Evolutionary conservation across 768 basidiomycete species (phyloP).

Genomic region (Psilocybe azurescens): DNA sequence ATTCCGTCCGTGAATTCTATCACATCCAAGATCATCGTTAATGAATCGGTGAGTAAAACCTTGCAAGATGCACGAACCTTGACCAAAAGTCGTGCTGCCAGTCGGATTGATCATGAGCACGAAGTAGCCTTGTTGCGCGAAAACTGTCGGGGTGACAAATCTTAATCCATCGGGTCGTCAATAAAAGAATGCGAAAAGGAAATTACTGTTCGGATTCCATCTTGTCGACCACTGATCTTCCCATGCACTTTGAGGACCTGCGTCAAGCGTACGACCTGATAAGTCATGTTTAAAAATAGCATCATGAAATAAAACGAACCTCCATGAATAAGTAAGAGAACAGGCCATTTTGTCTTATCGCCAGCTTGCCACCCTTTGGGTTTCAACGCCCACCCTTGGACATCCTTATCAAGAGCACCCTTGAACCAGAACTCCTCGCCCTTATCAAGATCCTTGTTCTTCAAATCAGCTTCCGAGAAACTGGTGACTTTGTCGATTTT

Average conservation of each 20-base stretch:
- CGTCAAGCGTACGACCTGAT: neutral
- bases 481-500: slow-evolving; percentile 64
- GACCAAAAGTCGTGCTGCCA: slow-evolving; percentile 92
- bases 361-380: slow-evolving; percentile 77
- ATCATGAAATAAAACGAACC: slow-evolving; percentile 38
- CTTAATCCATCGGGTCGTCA: neutral
- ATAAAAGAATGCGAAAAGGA: neutral
- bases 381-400: slow-evolving; percentile 87
- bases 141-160: slow-evolving; percentile 48
- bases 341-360: slow-evolving; percentile 78
- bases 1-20: slow-evolving; percentile 84
- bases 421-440: slow-evolving; percentile 92
- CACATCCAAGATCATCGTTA: neutral
- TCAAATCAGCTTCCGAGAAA: slow-evolving; percentile 62
- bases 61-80: slow-evolving; percentile 48
- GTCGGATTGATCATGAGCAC: slow-evolving; percentile 91
- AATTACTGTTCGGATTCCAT: slow-evolving; percentile 86
- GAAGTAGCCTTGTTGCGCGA: slow-evolving; percentile 89
- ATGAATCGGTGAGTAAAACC: neutral
- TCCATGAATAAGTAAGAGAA: slow-evolving; percentile 82
- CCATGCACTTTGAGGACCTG: slow-evolving; percentile 85
- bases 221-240: slow-evolving; percentile 89
- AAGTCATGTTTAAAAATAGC: neutral
- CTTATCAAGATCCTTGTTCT: slow-evolving; percentile 58
- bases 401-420: slow-evolving; percentile 73